phyloP scores from a whole-genome alignment of 2,329 filamentous ascomycete genomes.

The Cladosporium sp. region DNA sequence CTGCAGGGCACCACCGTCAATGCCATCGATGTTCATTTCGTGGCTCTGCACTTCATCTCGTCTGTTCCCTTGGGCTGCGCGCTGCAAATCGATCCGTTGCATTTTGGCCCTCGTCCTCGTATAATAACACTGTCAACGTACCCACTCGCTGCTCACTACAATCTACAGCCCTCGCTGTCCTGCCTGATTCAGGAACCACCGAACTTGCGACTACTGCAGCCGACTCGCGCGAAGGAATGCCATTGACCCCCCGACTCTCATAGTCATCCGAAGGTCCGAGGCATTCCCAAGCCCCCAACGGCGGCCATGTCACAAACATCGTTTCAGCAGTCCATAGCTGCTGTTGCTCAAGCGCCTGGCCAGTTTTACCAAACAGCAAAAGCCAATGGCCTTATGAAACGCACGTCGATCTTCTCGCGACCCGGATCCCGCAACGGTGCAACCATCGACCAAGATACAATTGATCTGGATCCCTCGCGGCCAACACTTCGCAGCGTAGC shows the following conservation, averaged over 20 bases:
- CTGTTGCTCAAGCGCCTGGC: conserved; percentile 19
- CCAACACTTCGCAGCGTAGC: neutral
- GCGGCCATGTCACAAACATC: conserved; percentile 18
- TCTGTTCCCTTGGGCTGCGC: conserved; percentile 7
- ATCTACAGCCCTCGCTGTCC: neutral
- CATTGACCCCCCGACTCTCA: neutral
- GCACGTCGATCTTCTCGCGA: conserved; percentile 21
- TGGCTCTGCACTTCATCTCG: conserved; percentile 12
- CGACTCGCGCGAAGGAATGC: conserved; percentile 21
- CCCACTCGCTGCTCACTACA: conserved; percentile 2
- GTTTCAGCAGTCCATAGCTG: conserved; percentile 21
- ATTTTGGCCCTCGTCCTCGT: neutral
- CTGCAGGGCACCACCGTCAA: conserved; percentile 18
- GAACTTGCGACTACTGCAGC: conserved; percentile 15
- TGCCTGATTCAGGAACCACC: conserved; percentile 6
- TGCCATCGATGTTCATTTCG: conserved; percentile 16
- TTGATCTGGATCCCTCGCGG: conserved; percentile 7
- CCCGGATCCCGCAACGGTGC: conserved; percentile 11
- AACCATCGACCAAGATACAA: conserved; percentile 10
- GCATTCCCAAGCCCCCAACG: conserved; percentile 4
- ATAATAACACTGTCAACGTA: neutral
- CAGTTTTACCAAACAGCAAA: conserved; percentile 20
- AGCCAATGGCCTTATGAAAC: conserved; percentile 21
- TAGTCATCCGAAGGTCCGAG: conserved; percentile 4
- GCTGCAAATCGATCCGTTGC: conserved; percentile 6